Base-by-base conservation (phyloP, 257 asterid genomes). In the Lantana camara region DNA sequence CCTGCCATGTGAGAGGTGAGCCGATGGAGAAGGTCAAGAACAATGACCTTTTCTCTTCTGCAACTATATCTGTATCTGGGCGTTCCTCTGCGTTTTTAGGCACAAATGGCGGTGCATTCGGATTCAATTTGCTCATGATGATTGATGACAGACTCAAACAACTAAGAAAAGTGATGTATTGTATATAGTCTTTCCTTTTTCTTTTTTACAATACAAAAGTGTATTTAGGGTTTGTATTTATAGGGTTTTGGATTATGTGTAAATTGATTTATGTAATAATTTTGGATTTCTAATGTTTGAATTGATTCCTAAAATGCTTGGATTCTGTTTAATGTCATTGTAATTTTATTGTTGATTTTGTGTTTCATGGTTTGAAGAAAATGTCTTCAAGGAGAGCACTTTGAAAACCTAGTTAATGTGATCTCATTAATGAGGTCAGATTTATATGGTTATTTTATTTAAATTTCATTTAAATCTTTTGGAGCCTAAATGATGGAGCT, bases 41-140 rank as follows among this genome's bases (percentile, higher is more conserved):
- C 11, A 35, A 9, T 1, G 40, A 35, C 9, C 40, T 35, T 9
- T 10, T 9, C 11, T 35, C 40, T 10, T 35, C 40, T 9, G 40
- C 40, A 3, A 30, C 7, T 35, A 10, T 10, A 35, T 3, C 11
- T 35, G 35, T 7, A 30, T 35, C 40, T 35, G 40, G 9, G 9
- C 40, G 27, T 57, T 9, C 30, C 17, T 23, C 20, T 53, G 23
- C 13, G 20, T 13, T 53, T 53, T 40, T 4, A 12, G 59, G 59
- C 7, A 53, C 16, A 15, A 53, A 55, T 30, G 60, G 60, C 4
- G 7, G 7, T 5, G 60, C 60, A 32, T 55, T 40, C 10, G 64
- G 20, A 13, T 21, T 37, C 13, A 12, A 35, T 38, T 4, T 37
- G 46, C 49, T 35, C 64, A 38, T 57, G 27, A 13, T 57, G 53